These are phyloP conservation scores for Pichia sorboxylosa DNA, from an alignment of 1,139 yeast species.

Conservation along the genomic window DNA sequence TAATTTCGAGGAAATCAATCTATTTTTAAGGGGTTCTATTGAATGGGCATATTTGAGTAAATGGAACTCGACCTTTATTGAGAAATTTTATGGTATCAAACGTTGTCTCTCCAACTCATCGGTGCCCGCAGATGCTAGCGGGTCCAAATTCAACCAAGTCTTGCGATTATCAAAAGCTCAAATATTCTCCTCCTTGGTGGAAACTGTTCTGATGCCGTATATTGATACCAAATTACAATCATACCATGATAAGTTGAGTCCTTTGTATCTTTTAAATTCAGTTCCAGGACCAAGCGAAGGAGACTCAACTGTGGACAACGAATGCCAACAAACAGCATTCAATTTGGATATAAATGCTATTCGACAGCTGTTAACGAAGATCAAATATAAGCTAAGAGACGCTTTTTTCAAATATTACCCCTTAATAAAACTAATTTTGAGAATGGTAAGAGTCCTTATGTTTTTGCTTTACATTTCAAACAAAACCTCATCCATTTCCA, in stretches of 20 bases:
- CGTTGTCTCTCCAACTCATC: slow-evolving; percentile 32
- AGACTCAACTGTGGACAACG: not conserved
- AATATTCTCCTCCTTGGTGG: slow-evolving; percentile 45
- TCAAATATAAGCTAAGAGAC: slow-evolving; percentile 18
- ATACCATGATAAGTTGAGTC: slow-evolving; percentile 52
- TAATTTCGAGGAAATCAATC: slow-evolving; percentile 65
- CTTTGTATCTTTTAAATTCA: slow-evolving; percentile 41
- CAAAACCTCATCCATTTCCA: slow-evolving; percentile 48
- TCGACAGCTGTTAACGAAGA: not conserved
- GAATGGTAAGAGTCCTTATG: slow-evolving; percentile 44
- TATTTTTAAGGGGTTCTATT: slow-evolving; percentile 48
- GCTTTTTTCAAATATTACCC: slow-evolving; percentile 57
- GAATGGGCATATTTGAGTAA: slow-evolving; percentile 62
- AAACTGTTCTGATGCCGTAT: slow-evolving; percentile 59
- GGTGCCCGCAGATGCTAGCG: slow-evolving; percentile 1
- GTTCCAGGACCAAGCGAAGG: not conserved
- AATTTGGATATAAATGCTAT: not conserved
- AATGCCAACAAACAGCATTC: not conserved
- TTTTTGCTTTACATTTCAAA: slow-evolving; percentile 64
- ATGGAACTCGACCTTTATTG: slow-evolving; percentile 86
- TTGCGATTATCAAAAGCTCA: slow-evolving; percentile 47
- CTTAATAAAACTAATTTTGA: slow-evolving; percentile 34
- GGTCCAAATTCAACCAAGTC: slow-evolving; percentile 31
- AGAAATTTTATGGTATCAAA: slow-evolving; percentile 83
- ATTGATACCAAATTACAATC: slow-evolving; percentile 57